These are phyloP conservation scores for Cicer judaicum DNA, from an alignment of 306 rosid species.

Conservation along the genomic window DNA sequence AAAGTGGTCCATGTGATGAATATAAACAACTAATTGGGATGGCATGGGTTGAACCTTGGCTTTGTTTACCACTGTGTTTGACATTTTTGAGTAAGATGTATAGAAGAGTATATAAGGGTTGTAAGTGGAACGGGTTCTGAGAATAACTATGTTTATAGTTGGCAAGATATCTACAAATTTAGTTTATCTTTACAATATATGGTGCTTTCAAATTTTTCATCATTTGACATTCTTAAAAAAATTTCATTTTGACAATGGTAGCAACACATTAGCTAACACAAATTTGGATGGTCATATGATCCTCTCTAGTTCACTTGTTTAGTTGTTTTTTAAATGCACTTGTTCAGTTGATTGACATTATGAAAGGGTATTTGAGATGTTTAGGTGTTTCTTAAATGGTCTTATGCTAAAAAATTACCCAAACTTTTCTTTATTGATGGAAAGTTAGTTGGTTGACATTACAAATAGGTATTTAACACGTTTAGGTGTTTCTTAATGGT, in stretches of 20 bases:
- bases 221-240: background rate
- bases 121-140: background rate
- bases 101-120: conserved; percentile 2
- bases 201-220: background rate
- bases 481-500: too few species aligned
- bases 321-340: background rate
- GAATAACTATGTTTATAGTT: background rate
- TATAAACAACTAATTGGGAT: conserved; percentile 10
- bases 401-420: background rate
- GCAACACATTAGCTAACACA: background rate
- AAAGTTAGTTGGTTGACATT: too few species aligned
- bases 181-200: background rate
- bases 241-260: background rate
- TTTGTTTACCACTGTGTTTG: conserved; percentile 4
- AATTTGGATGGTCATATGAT: background rate
- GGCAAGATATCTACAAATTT: background rate
- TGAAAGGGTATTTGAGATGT: background rate
- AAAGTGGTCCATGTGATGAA: background rate
- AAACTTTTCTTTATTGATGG: background rate
- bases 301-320: background rate
- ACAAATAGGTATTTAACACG: too few species aligned
- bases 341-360: conserved; percentile 5
- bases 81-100: conserved; percentile 12
- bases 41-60: conserved; percentile 5
- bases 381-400: background rate